Conservation (phyloP, 352 stramenopile species). For the Chrysophaeum taylorii region DNA sequence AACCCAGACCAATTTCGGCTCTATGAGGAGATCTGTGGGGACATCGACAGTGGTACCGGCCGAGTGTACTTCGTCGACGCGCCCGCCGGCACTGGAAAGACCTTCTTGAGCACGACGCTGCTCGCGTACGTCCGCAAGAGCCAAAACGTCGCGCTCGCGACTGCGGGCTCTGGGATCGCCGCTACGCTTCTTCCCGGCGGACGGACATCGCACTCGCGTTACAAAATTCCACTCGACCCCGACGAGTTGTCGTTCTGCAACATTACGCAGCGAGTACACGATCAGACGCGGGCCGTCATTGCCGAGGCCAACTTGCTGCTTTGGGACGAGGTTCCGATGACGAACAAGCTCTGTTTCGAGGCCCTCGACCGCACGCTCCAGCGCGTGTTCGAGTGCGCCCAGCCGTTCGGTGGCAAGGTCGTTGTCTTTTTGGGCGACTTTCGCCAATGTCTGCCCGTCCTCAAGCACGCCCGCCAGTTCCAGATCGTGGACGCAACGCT, state of each 20-base stretch:
- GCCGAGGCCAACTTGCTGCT: slow-evolving; percentile 19
- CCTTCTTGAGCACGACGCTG: slow-evolving; percentile 17
- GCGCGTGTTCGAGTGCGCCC: slow-evolving; percentile 14
- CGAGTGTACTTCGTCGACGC: slow-evolving; percentile 20
- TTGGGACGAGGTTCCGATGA: slow-evolving; percentile 27
- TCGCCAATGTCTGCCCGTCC: slow-evolving; percentile 27
- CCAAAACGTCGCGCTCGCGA: slow-evolving; percentile 18
- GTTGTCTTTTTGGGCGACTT: slow-evolving; percentile 30
- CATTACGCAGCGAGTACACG: background rate
- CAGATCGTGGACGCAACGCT: slow-evolving; percentile 23
- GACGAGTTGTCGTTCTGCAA: background rate
- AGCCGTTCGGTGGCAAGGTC: slow-evolving; percentile 30
- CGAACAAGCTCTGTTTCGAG: slow-evolving; percentile 24
- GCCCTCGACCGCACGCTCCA: slow-evolving; percentile 26
- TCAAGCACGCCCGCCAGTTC: background rate
- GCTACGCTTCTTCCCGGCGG: slow-evolving; percentile 13
- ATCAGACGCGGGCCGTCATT: slow-evolving; percentile 3
- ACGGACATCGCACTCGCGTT: background rate
- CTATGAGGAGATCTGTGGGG: background rate
- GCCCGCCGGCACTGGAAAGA: slow-evolving; percentile 24
- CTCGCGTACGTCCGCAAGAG: slow-evolving; percentile 19
- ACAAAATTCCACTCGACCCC: background rate
- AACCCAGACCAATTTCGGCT: background rate
- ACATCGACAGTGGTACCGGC: background rate
- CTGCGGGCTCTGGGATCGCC: slow-evolving; percentile 18